Evolutionary conservation across 2,329 filamentous ascomycete species (phyloP).

Genomic region (Penicillium frequentans): DNA sequence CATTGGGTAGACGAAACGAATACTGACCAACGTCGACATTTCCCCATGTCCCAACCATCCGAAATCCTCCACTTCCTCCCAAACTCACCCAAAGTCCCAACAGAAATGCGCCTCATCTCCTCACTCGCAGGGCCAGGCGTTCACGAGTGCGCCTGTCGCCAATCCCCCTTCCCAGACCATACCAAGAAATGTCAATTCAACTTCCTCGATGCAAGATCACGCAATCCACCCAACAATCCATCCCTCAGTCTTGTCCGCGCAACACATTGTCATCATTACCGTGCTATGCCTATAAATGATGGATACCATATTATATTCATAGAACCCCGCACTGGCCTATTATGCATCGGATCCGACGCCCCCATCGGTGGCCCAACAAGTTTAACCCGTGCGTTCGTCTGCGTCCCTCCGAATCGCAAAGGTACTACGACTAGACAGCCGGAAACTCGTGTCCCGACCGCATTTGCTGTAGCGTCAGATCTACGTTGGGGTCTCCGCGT

Average conservation of each 20-base stretch:
- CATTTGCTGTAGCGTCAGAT: constrained; percentile 60
- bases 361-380: constrained; percentile 59
- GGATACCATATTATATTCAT: constrained; percentile 65
- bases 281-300: constrained; percentile 64
- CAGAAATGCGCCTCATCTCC: constrained; percentile 63
- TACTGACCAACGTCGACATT: constrained; percentile 37
- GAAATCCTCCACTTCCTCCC: constrained; percentile 59
- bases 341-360: constrained; percentile 64
- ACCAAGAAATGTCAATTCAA: constrained; percentile 29
- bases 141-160: constrained; percentile 32
- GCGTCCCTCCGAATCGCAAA: constrained; percentile 43
- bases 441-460: constrained; percentile 43
- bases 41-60: constrained; percentile 43
- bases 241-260: constrained; percentile 39
- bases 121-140: constrained; percentile 51
- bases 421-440: constrained; percentile 7
- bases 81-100: constrained; percentile 51
- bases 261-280: constrained; percentile 59
- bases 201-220: constrained; percentile 29
- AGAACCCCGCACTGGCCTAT: constrained; percentile 56
- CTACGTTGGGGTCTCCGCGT: constrained; percentile 59
- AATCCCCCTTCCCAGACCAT: constrained; percentile 18
- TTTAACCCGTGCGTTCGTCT: constrained; percentile 59
- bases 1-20: constrained; percentile 58
- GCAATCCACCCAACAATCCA: constrained; percentile 19